Base-by-base conservation (phyloP, 2,329 filamentous ascomycete species). In the Fusarium sp. region DNA sequence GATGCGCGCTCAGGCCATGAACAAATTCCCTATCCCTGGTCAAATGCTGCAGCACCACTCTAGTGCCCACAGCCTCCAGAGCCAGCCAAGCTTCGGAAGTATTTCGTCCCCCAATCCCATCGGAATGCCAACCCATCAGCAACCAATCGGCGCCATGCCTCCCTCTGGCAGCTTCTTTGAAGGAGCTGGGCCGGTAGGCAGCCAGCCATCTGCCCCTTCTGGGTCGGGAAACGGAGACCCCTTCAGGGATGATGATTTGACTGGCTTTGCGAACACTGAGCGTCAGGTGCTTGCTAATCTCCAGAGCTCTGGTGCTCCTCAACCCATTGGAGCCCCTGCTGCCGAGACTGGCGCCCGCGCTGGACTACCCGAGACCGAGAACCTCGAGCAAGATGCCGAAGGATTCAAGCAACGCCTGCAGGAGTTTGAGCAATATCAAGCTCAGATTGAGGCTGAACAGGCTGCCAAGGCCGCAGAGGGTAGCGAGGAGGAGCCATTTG, bases 21-120 rank as follows among this genome's bases (percentile, higher is more conserved):
- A 90, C 53, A 91, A 94, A 77, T 91, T 93, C 77, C 90, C 90
- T 58, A 85, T 92, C 74, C 87, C 73, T 27, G 77, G 74, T 6
- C 76, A 78, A 56, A 77, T 83, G 63, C 86, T 98, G 11, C 94
- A 98, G 75, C 96, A 98, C 77, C 94, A 98, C 77, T 94, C 93
- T 2, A 98, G 95, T 77, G 93, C 93, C 11, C 95, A 98, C 73
- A 98, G 95, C 77, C 86, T 99, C 63, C 96, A 99, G 77, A 98
- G 94, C 78, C 96, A 99, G 80, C 95, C 95, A 23, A 98, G 95
- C 81, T 98, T 96, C 77, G 93, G 95, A 20, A 98, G 92, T 80
- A 97, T 99, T 71, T 90, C 93, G 4, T 97, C 94, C n/a, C 94
- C 94, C 7, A 88, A 91, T 63, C 94, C 94, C 3, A 88, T 91